Evolutionary conservation across 139 green algal genomes (phyloP).

Genomic region (Coccomyxa sp.): DNA sequence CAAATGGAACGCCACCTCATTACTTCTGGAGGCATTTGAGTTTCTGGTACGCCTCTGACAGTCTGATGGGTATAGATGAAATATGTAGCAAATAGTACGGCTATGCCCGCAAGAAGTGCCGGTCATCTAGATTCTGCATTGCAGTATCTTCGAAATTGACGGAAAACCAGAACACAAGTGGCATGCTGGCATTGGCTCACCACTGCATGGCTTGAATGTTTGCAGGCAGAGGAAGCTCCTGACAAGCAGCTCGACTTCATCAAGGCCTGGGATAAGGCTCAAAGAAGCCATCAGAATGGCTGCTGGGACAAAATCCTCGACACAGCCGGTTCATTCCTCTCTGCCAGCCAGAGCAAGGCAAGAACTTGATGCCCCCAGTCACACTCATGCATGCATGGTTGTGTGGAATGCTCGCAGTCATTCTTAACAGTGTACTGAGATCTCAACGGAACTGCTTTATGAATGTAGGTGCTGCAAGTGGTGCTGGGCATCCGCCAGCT

Average conservation of each 20-base stretch:
- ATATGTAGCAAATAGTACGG: not conserved
- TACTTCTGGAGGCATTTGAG: conserved; percentile 65
- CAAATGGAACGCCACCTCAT: conserved; percentile 55
- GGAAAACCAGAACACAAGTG: too few species aligned
- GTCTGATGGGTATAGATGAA: conserved; percentile 31
- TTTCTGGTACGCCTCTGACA: conserved; percentile 53
- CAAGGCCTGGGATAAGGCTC: conserved; percentile 13
- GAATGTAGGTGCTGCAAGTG: conserved; percentile 46
- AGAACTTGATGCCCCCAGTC: too few species aligned
- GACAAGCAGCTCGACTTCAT: conserved; percentile 32
- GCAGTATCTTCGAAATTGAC: too few species aligned
- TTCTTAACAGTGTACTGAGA: too few species aligned
- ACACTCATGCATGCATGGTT: too few species aligned
- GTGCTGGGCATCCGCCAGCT: conserved; percentile 64
- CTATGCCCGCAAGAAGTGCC: too few species aligned
- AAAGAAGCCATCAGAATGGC: not conserved
- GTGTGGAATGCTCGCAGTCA: too few species aligned
- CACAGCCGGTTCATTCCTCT: conserved; percentile 7
- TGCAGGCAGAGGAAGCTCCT: conserved; percentile 22
- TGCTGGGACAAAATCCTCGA: conserved; percentile 24
- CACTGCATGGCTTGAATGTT: not conserved
- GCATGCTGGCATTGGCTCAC: too few species aligned
- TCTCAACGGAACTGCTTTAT: too few species aligned
- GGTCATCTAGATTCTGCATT: too few species aligned
- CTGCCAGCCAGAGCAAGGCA: conserved; percentile 8